phyloP scores from a whole-genome alignment of 768 basidiomycete species.

The Cubamyces sp. region DNA sequence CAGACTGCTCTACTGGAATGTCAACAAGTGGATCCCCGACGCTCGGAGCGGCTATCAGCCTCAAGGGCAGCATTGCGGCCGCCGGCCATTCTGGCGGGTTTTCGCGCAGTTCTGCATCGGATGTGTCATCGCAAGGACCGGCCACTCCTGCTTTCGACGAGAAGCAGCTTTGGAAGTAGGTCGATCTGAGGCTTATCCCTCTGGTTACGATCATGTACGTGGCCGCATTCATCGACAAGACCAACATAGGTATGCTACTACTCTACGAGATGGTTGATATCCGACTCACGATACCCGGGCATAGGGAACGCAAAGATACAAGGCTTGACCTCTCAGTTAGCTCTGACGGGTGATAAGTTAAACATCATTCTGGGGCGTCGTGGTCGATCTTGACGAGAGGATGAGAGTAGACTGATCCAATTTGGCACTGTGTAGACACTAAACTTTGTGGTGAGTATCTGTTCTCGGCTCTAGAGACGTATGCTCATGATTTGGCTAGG shows the following conservation, averaged over 20 bases:
- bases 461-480: background rate
- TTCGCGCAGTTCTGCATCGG: too few species aligned
- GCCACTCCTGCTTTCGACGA: constrained; percentile 34
- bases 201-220: constrained; percentile 35
- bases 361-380: constrained; percentile 60
- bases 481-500: constrained; percentile 35
- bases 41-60: too few species aligned
- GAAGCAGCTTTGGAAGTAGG: constrained; percentile 36
- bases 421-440: constrained; percentile 48
- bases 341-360: constrained; percentile 59
- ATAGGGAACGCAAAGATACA: constrained; percentile 32
- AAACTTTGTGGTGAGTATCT: constrained; percentile 61
- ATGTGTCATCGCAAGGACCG: background rate
- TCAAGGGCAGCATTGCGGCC: too few species aligned
- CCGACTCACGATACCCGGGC: background rate
- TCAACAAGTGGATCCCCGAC: too few species aligned
- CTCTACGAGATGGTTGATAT: background rate
- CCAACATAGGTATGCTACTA: constrained; percentile 27
- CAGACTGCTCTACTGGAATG: too few species aligned
- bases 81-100: too few species aligned
- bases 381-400: background rate
- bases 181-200: constrained; percentile 36
- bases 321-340: constrained; percentile 57
- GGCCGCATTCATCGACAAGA: constrained; percentile 32
- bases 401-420: background rate